These are phyloP conservation scores for Calocybe gambosa DNA, from an alignment of 1,284 basidiomycete genomes.

Conservation along the genomic window DNA sequence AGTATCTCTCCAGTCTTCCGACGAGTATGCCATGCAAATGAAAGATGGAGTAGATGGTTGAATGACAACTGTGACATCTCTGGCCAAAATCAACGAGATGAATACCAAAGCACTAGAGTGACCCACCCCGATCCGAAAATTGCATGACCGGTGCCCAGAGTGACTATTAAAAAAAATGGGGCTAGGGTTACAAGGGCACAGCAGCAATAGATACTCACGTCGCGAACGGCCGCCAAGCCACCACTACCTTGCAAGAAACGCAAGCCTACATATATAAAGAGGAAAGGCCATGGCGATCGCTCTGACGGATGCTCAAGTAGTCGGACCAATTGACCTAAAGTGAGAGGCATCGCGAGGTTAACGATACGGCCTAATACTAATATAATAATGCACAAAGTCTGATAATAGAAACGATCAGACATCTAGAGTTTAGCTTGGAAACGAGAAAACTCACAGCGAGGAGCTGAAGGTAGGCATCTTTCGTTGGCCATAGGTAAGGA, in stretches of 20 bases:
- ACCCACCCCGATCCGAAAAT: slow-evolving; percentile 64
- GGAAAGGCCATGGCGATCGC: slow-evolving; percentile 54
- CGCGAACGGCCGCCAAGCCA: slow-evolving; percentile 63
- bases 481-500: slow-evolving; percentile 82
- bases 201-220: slow-evolving; percentile 32
- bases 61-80: slow-evolving; percentile 78
- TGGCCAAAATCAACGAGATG: slow-evolving; percentile 21
- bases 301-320: slow-evolving; percentile 45
- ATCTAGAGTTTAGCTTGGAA: slow-evolving; percentile 3
- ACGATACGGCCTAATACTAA: slow-evolving; percentile 72
- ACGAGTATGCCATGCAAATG: slow-evolving; percentile 79
- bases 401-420: slow-evolving; percentile 10
- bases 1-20: slow-evolving; percentile 79
- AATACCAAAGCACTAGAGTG: neutral
- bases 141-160: slow-evolving; percentile 86
- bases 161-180: slow-evolving; percentile 29
- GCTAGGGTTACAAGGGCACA: no score
- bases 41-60: slow-evolving; percentile 76
- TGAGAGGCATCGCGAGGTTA: slow-evolving; percentile 68
- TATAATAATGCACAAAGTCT: slow-evolving; percentile 63
- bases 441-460: slow-evolving; percentile 48
- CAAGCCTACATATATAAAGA: slow-evolving; percentile 57
- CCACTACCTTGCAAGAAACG: slow-evolving; percentile 66
- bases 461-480: slow-evolving; percentile 57
- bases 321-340: slow-evolving; percentile 63